phyloP scores from a whole-genome alignment of 2,329 filamentous ascomycete species.

The Amauroascus verrucosus region DNA sequence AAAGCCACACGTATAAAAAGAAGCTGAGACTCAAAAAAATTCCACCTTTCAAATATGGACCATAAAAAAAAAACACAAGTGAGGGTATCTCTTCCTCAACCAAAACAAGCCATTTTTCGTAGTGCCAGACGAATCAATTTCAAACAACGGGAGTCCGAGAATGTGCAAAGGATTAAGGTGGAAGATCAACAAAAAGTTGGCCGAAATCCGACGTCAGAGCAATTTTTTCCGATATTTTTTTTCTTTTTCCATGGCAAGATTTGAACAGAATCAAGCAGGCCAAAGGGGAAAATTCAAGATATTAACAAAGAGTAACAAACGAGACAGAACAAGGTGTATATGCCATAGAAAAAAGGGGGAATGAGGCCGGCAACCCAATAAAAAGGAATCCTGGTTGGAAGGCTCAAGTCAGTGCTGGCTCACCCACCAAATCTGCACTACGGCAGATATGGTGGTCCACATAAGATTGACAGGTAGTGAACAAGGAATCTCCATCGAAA shows the following conservation, averaged over 20 bases:
- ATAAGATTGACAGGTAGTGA: too few species aligned
- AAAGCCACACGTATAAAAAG: not conserved
- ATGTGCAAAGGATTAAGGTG: slow-evolving; percentile 2
- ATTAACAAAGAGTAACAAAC: slow-evolving; percentile 2
- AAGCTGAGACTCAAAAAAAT: not conserved
- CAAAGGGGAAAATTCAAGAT: not conserved
- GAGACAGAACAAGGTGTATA: not conserved
- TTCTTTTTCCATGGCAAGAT: not conserved
- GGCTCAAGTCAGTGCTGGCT: not conserved
- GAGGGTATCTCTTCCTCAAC: slow-evolving; percentile 9
- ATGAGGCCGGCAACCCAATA: not conserved
- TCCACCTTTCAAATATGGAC: slow-evolving; percentile 2
- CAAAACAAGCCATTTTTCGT: slow-evolving; percentile 10
- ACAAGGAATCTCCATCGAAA: not conserved
- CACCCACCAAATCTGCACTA: too few species aligned
- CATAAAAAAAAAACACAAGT: not conserved
- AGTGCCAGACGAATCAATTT: not conserved
- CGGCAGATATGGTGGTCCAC: too few species aligned
- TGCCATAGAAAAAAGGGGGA: not conserved
- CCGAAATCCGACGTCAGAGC: not conserved
- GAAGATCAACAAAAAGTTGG: not conserved
- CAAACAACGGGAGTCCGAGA: not conserved
- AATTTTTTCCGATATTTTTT: not conserved
- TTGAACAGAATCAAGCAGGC: not conserved
- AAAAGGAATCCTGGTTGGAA: not conserved